Evolutionary conservation across 1,139 yeast genomes (phyloP).

Genomic region (Scheffersomyces segobiensis): DNA sequence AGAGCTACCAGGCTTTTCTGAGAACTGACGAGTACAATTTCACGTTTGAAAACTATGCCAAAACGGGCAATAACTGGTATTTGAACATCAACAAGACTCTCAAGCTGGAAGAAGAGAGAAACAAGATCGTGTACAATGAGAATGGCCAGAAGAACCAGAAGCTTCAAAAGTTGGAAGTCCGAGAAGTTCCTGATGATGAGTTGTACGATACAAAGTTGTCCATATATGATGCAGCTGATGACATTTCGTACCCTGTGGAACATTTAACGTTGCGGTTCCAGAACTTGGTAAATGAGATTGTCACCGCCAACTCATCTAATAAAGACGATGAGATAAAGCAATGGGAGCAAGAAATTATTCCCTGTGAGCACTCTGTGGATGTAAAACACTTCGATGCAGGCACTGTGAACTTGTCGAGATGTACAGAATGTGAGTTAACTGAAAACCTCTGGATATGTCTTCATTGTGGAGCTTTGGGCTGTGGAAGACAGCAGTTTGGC

Average conservation of each 20-base stretch:
- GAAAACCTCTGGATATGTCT: conserved; percentile 88
- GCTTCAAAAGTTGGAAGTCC: conserved; percentile 72
- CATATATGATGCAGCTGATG: conserved; percentile 44
- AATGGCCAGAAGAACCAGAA: conserved; percentile 48
- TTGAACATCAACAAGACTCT: conserved; percentile 55
- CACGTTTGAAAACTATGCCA: conserved; percentile 53
- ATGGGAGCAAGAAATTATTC: conserved; percentile 85
- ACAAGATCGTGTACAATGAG: conserved; percentile 15
- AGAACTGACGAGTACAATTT: conserved; percentile 43
- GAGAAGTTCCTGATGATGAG: conserved; percentile 69
- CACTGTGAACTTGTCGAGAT: conserved; percentile 42
- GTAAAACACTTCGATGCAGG: conserved; percentile 36
- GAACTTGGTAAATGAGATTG: conserved; percentile 46
- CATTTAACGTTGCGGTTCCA: conserved; percentile 24
- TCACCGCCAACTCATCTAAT: conserved; percentile 65
- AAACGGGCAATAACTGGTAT: conserved; percentile 54
- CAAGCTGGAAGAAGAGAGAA: conserved; percentile 37
- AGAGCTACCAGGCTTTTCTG: conserved; percentile 67
- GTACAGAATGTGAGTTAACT: conserved; percentile 60
- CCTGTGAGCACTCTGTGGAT: conserved; percentile 73
- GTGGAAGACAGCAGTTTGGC: conserved; percentile 93
- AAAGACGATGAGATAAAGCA: conserved; percentile 75
- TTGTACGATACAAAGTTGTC: conserved; percentile 51
- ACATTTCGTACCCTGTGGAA: conserved; percentile 19
- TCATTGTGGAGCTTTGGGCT: conserved; percentile 85